Conservation (phyloP, 208 protist genomes). For the Leishmania amazonensis region DNA sequence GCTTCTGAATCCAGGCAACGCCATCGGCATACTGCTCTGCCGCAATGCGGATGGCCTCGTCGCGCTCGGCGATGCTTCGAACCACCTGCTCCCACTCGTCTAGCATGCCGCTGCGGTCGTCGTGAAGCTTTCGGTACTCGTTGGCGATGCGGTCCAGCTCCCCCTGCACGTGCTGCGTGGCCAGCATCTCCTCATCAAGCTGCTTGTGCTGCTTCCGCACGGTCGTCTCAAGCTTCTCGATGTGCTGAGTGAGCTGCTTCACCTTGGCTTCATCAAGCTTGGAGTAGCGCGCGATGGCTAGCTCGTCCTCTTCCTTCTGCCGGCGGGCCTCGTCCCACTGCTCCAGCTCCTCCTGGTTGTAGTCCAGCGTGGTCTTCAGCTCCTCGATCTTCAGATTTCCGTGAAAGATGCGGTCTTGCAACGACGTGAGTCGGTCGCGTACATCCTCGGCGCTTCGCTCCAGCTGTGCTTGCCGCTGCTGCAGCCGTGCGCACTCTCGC, state of each 20-base stretch:
- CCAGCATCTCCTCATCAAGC: constrained; percentile 80
- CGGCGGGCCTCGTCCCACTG: constrained; percentile 92
- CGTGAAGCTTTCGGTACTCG: constrained; percentile 91
- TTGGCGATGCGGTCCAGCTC: constrained; percentile 93
- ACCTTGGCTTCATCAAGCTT: constrained; percentile 89
- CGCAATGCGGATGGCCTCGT: constrained; percentile 81
- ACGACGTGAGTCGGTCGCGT: constrained; percentile 61
- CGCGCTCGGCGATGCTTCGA: constrained; percentile 81
- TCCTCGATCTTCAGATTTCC: constrained; percentile 92
- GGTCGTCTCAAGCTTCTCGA: constrained; percentile 75
- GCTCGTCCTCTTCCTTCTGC: constrained; percentile 94
- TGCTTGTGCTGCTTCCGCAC: constrained; percentile 55
- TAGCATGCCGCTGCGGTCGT: constrained; percentile 86
- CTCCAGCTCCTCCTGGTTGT: constrained; percentile 95
- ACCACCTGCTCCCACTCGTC: constrained; percentile 93
- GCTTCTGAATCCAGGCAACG: constrained; percentile 67
- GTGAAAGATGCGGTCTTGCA: constrained; percentile 90
- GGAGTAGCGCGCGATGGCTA: constrained; percentile 89
- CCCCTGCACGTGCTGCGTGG: constrained; percentile 86
- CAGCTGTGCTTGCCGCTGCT: constrained; percentile 58
- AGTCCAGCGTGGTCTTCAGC: constrained; percentile 90
- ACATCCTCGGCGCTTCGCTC: constrained; percentile 53
- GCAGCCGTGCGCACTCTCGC: constrained; percentile 79
- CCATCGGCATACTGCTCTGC: constrained; percentile 81
- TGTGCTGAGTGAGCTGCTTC: constrained; percentile 77